Evolutionary conservation across 2,329 filamentous ascomycete genomes (phyloP), one percentile per base, ranked within the genome.

Genomic region (Aspergillus fumigatus): DNA sequence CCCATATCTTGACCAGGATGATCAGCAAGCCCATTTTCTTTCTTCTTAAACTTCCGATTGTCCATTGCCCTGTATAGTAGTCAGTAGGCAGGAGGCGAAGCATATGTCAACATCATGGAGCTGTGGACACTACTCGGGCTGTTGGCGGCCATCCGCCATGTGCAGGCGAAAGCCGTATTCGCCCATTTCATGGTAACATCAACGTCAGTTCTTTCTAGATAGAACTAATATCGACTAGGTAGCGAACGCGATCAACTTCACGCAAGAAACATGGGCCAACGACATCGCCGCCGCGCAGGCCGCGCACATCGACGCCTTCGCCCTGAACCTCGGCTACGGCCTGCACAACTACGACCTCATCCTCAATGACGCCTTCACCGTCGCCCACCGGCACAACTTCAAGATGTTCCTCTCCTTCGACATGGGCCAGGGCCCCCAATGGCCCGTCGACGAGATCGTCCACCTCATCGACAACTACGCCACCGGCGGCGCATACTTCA

Each of bases 241-340:
- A 9, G 57, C 58, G 3, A 69, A 68, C 35, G 59, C 61, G 14
- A 53, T 56, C 23, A 66, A 67, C 49, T 68, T 63, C 54, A 65
- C 65, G 1, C 48, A 56, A 7, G 40, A 45, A 10, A 59, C 65
- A 51, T 76, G 72, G 72, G 49, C 62, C 19, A 51, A 53, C 29
- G 71, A 77, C 57, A 75, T 78, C 6, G 48, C 38, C 1, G 56
- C 69, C 4, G 75, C 75, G 5, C 64, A 75, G 59, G 65, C 62
- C 3, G 68, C 74, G 2, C 60, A 69, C 17, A 74, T 78, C 53
- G 74, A 77, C 58, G 75, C 66, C 32, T 78, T 78, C 60, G 75
- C 70, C 5, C 66, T 78, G 19, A 77, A 75, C 57, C 70, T 74
- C 29, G 73, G 67, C 4, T 64, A 64, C 32, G 61, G 64, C 17